phyloP scores from a whole-genome alignment of 2,329 filamentous ascomycete species.

The Trichophaea hybrida region DNA sequence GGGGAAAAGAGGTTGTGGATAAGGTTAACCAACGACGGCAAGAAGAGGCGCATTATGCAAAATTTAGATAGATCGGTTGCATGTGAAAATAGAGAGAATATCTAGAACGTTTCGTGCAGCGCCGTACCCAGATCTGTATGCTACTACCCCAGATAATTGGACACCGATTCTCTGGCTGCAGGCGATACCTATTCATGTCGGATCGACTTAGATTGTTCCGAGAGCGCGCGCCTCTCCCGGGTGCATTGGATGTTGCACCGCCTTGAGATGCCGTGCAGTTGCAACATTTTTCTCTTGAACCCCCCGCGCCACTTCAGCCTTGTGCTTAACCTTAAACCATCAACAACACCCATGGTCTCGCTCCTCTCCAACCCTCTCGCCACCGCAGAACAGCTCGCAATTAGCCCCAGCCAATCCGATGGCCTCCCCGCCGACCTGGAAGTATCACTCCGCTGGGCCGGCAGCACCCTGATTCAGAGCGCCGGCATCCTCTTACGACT shows the following conservation, averaged over 20 bases:
- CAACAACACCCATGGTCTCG: conserved; percentile 27
- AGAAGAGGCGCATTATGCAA: conserved; percentile 36
- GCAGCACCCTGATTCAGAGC: conserved; percentile 60
- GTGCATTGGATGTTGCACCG: too few species aligned
- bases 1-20: conserved; percentile 51
- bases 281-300: too few species aligned
- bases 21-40: conserved; percentile 43
- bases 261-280: too few species aligned
- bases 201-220: too few species aligned
- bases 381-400: conserved; percentile 54
- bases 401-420: conserved; percentile 40
- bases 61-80: conserved; percentile 25
- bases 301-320: background rate
- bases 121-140: too few species aligned
- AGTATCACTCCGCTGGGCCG: conserved; percentile 55
- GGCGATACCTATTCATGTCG: too few species aligned
- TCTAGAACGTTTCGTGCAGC: too few species aligned
- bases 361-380: conserved; percentile 56
- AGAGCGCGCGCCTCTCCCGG: too few species aligned
- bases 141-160: too few species aligned
- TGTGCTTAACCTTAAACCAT: background rate
- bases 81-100: too few species aligned
- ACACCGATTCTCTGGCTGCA: too few species aligned
- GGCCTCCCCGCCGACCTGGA: conserved; percentile 53
- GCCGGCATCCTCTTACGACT: conserved; percentile 69